Evolutionary conservation across 2,329 filamentous ascomycete species (phyloP).

Genomic region (Penicillium oxalicum): DNA sequence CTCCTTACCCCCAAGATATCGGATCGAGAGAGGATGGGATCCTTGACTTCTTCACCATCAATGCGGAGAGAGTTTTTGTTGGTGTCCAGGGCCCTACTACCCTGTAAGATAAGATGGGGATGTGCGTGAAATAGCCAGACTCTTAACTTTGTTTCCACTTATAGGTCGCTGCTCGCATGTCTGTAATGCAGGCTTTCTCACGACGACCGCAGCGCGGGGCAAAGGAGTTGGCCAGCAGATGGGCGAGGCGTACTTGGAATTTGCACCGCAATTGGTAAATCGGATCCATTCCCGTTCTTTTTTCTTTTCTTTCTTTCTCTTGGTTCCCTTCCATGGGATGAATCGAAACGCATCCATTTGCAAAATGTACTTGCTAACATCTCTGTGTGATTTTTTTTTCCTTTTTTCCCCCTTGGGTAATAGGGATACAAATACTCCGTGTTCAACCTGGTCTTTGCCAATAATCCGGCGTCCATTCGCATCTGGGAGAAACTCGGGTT

Average conservation of each 20-base stretch:
- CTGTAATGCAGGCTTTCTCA: constrained; percentile 36
- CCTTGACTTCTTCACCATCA: no score
- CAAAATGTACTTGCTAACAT: no score
- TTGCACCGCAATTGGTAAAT: constrained; percentile 32
- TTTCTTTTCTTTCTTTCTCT: no score
- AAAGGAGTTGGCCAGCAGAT: constrained; percentile 33
- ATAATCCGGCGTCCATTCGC: constrained; percentile 34
- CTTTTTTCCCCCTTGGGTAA: neutral
- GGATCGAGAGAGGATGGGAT: no score
- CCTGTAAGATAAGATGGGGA: neutral
- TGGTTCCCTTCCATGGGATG: no score
- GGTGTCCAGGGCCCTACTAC: no score
- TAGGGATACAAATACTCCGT: constrained; percentile 40
- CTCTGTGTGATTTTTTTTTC: neutral
- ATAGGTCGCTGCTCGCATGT: constrained; percentile 36
- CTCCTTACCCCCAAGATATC: neutral
- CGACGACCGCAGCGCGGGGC: constrained; percentile 27
- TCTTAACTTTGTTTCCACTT: no score
- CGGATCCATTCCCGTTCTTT: neutral
- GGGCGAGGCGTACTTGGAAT: constrained; percentile 34
- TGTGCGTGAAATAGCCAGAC: neutral
- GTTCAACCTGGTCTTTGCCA: constrained; percentile 38
- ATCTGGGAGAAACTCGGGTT: constrained; percentile 38
- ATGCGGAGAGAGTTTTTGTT: no score
- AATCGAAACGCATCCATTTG: no score